Percentiles rank a stretch among this genome's conserved stretches.
These are phyloP conservation scores for Tricholoma terreum DNA, from an alignment of 768 basidiomycete species.

Conservation along the genomic window DNA sequence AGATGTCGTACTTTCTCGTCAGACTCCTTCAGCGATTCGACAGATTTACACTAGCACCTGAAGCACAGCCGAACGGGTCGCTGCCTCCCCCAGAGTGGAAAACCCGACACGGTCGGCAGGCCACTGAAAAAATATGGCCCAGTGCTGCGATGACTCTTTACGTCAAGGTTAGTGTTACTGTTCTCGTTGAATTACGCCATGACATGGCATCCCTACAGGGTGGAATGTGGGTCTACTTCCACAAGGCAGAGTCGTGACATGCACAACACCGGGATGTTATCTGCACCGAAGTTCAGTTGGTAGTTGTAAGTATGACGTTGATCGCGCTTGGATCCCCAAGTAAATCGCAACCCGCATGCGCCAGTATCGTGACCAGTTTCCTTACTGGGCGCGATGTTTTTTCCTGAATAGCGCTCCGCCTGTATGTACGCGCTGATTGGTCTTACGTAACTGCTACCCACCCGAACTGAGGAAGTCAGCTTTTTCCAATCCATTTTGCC, in stretches of 20 bases:
- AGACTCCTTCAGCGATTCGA: conserved; percentile 65
- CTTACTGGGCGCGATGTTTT: too few relatives aligned
- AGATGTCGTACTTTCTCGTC: conserved; percentile 70
- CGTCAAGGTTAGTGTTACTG: conserved; percentile 49
- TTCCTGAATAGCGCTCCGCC: too few relatives aligned
- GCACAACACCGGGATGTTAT: background rate
- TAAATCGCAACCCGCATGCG: background rate
- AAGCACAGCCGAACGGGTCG: conserved; percentile 61
- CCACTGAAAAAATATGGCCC: conserved; percentile 59
- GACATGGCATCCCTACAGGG: conserved; percentile 34
- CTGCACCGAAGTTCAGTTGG: background rate
- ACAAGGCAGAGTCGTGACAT: conserved; percentile 20
- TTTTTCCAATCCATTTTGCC: too few relatives aligned
- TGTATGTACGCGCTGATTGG: too few relatives aligned
- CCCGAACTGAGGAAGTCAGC: too few relatives aligned
- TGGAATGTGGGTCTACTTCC: conserved; percentile 57
- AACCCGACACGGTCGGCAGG: conserved; percentile 44
- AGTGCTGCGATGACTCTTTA: conserved; percentile 62
- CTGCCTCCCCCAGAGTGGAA: conserved; percentile 61
- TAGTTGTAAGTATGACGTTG: background rate
- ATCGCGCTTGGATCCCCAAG: background rate
- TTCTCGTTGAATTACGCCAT: conserved; percentile 7
- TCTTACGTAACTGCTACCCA: too few relatives aligned
- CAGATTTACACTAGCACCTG: conserved; percentile 54
- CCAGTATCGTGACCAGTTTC: background rate